These are phyloP conservation scores for Cladophialophora psammophila DNA, from an alignment of 2,329 filamentous ascomycete genomes.

Conservation along the genomic window DNA sequence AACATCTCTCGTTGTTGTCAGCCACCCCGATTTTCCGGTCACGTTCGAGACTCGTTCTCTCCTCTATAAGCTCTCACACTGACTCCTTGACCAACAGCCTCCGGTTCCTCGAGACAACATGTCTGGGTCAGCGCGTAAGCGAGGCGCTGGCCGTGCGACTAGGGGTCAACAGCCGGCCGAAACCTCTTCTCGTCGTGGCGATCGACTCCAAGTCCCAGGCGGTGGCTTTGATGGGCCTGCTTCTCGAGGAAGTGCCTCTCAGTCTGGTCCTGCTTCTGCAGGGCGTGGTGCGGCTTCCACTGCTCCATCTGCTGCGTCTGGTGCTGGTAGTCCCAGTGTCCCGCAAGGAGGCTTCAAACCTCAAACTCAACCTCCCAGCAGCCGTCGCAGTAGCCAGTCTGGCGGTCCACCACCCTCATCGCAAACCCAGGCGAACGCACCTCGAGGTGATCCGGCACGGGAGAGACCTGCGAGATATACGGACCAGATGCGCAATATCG, in stretches of 20 bases:
- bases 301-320: conserved; percentile 25
- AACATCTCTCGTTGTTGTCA: neutral
- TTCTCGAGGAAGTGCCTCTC: conserved; percentile 37
- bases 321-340: conserved; percentile 27
- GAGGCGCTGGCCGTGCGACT: conserved; percentile 37
- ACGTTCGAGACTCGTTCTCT: neutral
- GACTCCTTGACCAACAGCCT: conserved; percentile 19
- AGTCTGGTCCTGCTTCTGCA: conserved; percentile 31
- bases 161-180: conserved; percentile 46
- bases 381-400: conserved; percentile 28
- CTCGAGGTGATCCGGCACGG: conserved; percentile 36
- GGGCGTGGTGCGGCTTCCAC: conserved; percentile 29
- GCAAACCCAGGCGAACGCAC: conserved; percentile 16
- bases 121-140: conserved; percentile 37
- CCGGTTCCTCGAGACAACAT: conserved; percentile 25
- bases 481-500: conserved; percentile 40
- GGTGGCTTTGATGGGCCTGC: conserved; percentile 41
- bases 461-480: conserved; percentile 33
- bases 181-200: conserved; percentile 34
- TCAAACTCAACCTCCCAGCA: conserved; percentile 14
- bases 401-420: conserved; percentile 15
- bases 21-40: neutral
- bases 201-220: conserved; percentile 23
- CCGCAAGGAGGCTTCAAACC: conserved; percentile 27
- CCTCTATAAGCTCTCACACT: conserved; percentile 12